phyloP scores from a whole-genome alignment of 2,329 filamentous ascomycete genomes.

The Microcyclosporella mali region DNA sequence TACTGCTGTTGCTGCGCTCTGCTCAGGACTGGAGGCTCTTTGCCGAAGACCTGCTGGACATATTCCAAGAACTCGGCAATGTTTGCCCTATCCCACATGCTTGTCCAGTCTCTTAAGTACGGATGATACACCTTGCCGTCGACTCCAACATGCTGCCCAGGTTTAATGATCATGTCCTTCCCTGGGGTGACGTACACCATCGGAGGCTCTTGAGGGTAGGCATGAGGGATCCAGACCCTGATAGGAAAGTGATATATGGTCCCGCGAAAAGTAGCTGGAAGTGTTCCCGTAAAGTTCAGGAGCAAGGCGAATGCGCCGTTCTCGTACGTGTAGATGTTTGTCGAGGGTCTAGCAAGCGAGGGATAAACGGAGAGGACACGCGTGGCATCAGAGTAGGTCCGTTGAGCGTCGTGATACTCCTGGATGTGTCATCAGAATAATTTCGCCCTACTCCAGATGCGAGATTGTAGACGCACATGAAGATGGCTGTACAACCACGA shows the following conservation, averaged over 20 bases:
- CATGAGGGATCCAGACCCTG: conserved; percentile 86
- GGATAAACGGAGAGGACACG: conserved; percentile 73
- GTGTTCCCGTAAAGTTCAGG: conserved; percentile 75
- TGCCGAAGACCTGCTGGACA: conserved; percentile 80
- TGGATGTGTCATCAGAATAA: conserved; percentile 40
- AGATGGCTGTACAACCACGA: conserved; percentile 94
- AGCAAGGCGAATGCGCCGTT: conserved; percentile 82
- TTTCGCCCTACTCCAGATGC: neutral
- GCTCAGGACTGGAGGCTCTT: conserved; percentile 85
- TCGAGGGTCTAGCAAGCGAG: conserved; percentile 67
- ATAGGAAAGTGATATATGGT: conserved; percentile 86
- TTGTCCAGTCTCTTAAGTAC: conserved; percentile 82
- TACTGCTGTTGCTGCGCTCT: conserved; percentile 51
- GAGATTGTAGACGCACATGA: conserved; percentile 39
- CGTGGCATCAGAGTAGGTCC: conserved; percentile 86
- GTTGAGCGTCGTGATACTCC: conserved; percentile 91
- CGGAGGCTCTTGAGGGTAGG: conserved; percentile 79
- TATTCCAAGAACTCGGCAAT: conserved; percentile 76
- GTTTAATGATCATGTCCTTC: conserved; percentile 79
- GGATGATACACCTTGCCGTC: conserved; percentile 94
- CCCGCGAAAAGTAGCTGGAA: conserved; percentile 88
- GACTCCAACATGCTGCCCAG: conserved; percentile 89
- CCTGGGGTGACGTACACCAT: conserved; percentile 84
- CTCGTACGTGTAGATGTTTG: conserved; percentile 93
- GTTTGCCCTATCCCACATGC: conserved; percentile 79